Evolutionary conservation across 352 stramenopile species (phyloP).

Genomic region (Globisporangium rhizosaccharum): DNA sequence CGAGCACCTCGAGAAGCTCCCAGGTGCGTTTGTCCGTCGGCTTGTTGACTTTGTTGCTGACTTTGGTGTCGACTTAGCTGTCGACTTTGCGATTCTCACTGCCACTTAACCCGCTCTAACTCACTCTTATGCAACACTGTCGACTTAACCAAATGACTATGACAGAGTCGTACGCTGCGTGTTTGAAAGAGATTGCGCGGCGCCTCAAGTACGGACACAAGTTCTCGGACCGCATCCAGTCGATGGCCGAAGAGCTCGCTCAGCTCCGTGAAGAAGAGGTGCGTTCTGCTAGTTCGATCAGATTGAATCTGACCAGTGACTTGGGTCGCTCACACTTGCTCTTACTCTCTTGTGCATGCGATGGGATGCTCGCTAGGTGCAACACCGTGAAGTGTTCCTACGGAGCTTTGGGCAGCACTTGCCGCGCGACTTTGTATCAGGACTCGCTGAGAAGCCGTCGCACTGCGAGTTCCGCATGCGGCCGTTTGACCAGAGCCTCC

Average conservation of each 20-base stretch:
- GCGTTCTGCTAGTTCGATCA: not conserved
- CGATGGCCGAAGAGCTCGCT: conserved; percentile 81
- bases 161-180: conserved; percentile 70
- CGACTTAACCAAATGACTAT: not conserved
- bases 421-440: conserved; percentile 74
- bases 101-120: not conserved
- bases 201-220: conserved; percentile 60
- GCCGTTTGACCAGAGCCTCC: conserved; percentile 60
- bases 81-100: too few relatives aligned
- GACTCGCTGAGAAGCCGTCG: conserved; percentile 80
- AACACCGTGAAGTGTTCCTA: conserved; percentile 72
- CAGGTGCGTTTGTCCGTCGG: conserved; percentile 24
- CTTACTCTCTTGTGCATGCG: not conserved
- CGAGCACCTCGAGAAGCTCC: conserved; percentile 77
- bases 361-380: conserved; percentile 24
- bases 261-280: conserved; percentile 80
- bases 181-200: conserved; percentile 73
- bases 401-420: conserved; percentile 74
- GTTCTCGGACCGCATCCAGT: conserved; percentile 80
- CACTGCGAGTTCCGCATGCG: conserved; percentile 87
- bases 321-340: not conserved
- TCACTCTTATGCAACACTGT: not conserved
- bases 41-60: not conserved
- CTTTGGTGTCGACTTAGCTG: not conserved
- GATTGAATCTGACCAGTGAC: not conserved